A percentile compares a stretch with the other conserved stretches of the same genome.
Evolutionary conservation across 495 filamentous ascomycete genomes (phyloP).

Genomic region (Podospora pseudoanserina): DNA sequence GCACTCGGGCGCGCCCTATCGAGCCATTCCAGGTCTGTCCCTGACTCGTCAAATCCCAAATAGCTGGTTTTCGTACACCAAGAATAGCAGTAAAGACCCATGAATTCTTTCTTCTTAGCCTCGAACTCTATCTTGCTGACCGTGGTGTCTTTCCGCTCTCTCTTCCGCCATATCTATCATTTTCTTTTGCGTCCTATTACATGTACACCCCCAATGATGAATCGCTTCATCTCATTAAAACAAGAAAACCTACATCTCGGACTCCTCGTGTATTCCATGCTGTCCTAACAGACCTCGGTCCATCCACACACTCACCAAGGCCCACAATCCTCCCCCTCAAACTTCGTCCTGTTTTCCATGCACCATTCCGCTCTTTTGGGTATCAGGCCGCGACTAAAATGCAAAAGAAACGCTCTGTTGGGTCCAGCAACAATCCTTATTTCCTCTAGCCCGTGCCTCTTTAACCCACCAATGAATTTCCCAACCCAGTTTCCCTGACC

Average conservation of each 20-base stretch:
- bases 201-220: not conserved
- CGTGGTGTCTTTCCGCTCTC: not conserved
- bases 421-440: not conserved
- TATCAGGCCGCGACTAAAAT: conserved; percentile 12
- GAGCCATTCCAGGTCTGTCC: not conserved
- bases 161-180: not conserved
- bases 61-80: not conserved
- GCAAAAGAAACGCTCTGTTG: not conserved
- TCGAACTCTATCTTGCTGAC: not conserved
- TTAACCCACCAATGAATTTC: not conserved
- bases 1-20: not conserved
- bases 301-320: not conserved
- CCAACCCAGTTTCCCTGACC: not conserved
- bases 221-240: not conserved
- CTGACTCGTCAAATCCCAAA: not conserved
- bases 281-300: not conserved
- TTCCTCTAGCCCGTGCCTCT: not conserved
- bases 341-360: not conserved
- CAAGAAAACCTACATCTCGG: not conserved
- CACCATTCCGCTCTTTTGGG: conserved; percentile 5
- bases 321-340: not conserved
- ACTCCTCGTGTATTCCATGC: not conserved
- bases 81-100: not conserved
- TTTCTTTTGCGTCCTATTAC: not conserved
- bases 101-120: not conserved